These are phyloP conservation scores for Termitomyces bulborhizus DNA, from an alignment of 768 basidiomycete genomes.

Conservation along the genomic window DNA sequence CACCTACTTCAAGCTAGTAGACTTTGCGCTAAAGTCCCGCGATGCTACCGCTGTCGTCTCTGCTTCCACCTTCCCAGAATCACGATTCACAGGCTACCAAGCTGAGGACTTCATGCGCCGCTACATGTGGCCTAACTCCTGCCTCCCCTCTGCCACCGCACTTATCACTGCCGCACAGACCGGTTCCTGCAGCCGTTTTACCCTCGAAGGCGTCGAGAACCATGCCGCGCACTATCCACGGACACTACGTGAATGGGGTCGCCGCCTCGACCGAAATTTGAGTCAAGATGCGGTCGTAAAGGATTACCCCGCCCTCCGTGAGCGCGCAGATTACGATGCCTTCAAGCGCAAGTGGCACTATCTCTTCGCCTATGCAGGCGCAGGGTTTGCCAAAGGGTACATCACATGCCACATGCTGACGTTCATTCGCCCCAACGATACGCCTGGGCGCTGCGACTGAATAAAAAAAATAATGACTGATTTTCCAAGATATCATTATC, in stretches of 20 bases:
- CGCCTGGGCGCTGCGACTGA: conserved; percentile 37
- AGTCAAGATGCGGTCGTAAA: conserved; percentile 49
- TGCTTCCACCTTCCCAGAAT: conserved; percentile 66
- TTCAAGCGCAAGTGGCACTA: conserved; percentile 84
- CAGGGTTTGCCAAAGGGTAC: conserved; percentile 75
- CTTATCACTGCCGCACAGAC: conserved; percentile 67
- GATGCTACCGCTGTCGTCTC: conserved; percentile 66
- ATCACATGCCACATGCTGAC: conserved; percentile 82
- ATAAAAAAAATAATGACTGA: not conserved
- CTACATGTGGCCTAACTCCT: conserved; percentile 89
- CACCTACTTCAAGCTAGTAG: conserved; percentile 70
- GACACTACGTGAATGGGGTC: conserved; percentile 88
- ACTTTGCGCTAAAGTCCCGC: conserved; percentile 66
- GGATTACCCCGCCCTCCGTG: conserved; percentile 56
- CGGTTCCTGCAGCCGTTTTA: conserved; percentile 69
- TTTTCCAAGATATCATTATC: not conserved
- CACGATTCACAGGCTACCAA: conserved; percentile 66
- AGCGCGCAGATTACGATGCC: conserved; percentile 51
- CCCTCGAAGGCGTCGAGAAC: conserved; percentile 81
- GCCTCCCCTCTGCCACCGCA: conserved; percentile 81
- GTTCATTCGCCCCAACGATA: conserved; percentile 57
- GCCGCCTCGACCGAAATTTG: conserved; percentile 64
- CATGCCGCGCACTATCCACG: conserved; percentile 85
- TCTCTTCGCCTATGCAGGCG: conserved; percentile 76
- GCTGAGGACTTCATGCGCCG: conserved; percentile 82